Base-by-base conservation (phyloP, 805 yeast species). In the Starmerella powellii region DNA sequence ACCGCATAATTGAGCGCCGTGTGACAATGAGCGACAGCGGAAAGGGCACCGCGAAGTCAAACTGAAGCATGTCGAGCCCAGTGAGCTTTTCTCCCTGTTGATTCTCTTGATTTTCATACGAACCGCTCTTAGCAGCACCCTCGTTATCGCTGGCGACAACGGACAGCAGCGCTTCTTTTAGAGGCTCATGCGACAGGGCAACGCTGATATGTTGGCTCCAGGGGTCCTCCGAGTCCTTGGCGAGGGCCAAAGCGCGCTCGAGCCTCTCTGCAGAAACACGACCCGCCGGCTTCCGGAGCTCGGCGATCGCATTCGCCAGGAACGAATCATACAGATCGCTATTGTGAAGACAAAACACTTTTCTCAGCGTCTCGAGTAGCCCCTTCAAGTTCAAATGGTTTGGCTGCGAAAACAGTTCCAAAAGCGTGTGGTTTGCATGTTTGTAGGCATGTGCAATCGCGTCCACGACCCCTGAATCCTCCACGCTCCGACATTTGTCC, bases 21-120 rank as follows among this genome's bases (percentile, higher is more conserved):
- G 81, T 75, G 1, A 85, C 63, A 1, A 91, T 67, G 20, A 88
- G 65, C 54, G 85, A 85, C 37, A 85, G 61, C 0, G 99, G 99
- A 56, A 84, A 91, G 3, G 96, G 95, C 18, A 87, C 57, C 29
- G 48, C 48, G 44, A 63, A 60, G 34, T 64, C 66, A 19, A 66
- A 53, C 46, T 63, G 63, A 27, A 66, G 37, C 0, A 63, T 64
- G 40, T 59, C 59, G 8, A 53, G 40, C 3, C 63, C 66, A 3
- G 53, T 49, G 21, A 58, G 3, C 27, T 26, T 23, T 44, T 18
- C 3, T 20, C 16, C 19, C 13, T 15, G n/a, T 20, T 13, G 5
- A 28, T 16, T 12, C 18, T 23, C 23, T 28, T n/a, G n/a, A n/a
- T n/a, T n/a, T n/a, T n/a, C n/a, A n/a, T n/a, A n/a, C n/a, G n/a